Evolutionary conservation across 2,329 filamentous ascomycete genomes (phyloP).

Genomic region (Didymella exigua): DNA sequence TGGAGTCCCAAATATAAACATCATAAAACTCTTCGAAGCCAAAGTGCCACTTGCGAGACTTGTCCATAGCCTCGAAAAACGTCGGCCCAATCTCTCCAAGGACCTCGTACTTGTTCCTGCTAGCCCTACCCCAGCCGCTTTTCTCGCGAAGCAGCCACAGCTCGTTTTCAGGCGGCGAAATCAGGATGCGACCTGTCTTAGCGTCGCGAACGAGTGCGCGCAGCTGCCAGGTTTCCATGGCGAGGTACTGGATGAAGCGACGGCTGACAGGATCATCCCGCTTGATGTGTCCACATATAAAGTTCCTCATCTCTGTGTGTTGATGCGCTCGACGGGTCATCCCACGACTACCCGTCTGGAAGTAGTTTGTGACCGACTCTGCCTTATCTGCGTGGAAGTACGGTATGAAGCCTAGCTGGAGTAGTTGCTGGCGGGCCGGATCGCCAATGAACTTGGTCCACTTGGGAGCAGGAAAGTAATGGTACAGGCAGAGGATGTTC

Average conservation of each 20-base stretch:
- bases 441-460: constrained; percentile 54
- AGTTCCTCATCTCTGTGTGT: constrained; percentile 48
- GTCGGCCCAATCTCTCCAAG: constrained; percentile 42
- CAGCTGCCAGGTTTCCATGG: constrained; percentile 48
- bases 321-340: constrained; percentile 43
- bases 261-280: constrained; percentile 50
- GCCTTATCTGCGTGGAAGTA: constrained; percentile 45
- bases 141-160: constrained; percentile 50
- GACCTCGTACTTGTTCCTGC: constrained; percentile 48
- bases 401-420: constrained; percentile 50
- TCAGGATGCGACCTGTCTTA: constrained; percentile 47
- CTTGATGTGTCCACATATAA: constrained; percentile 52
- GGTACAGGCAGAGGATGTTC: constrained; percentile 52
- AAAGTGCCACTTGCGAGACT: constrained; percentile 46
- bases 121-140: constrained; percentile 48
- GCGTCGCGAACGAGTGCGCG: constrained; percentile 51
- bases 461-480: constrained; percentile 56
- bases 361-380: constrained; percentile 38
- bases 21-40: constrained; percentile 54
- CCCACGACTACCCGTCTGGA: constrained; percentile 43
- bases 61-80: constrained; percentile 52
- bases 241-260: constrained; percentile 52
- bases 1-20: constrained; percentile 51
- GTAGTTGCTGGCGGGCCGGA: constrained; percentile 47
- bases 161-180: constrained; percentile 47